Evolutionary conservation across 2,329 filamentous ascomycete genomes (phyloP).

Genomic region (Alternaria triticina): DNA sequence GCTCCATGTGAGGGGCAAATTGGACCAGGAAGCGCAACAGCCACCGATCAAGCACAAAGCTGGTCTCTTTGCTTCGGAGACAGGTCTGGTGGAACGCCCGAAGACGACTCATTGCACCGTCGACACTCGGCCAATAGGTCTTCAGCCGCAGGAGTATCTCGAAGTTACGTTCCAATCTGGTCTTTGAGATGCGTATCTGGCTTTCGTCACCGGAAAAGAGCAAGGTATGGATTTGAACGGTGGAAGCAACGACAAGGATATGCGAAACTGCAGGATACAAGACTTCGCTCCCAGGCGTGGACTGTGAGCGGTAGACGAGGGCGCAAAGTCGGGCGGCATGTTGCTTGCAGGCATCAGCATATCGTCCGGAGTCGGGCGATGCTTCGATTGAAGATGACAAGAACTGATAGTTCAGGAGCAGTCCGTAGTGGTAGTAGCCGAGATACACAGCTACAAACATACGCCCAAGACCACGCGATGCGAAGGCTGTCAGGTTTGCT

Average conservation of each 20-base stretch:
- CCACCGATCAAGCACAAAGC: slow-evolving; percentile 34
- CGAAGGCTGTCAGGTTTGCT: slow-evolving; percentile 28
- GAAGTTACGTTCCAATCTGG: slow-evolving; percentile 32
- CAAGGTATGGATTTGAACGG: slow-evolving; percentile 30
- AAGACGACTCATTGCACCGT: slow-evolving; percentile 32
- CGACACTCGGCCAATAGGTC: slow-evolving; percentile 32
- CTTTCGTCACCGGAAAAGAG: slow-evolving; percentile 29
- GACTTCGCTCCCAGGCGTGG: slow-evolving; percentile 27
- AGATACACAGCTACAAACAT: slow-evolving; percentile 33
- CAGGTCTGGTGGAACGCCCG: slow-evolving; percentile 35
- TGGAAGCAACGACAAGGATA: slow-evolving; percentile 32
- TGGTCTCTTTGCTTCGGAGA: slow-evolving; percentile 33
- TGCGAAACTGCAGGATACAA: slow-evolving; percentile 32
- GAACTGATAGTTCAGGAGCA: slow-evolving; percentile 33
- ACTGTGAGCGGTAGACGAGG: slow-evolving; percentile 29
- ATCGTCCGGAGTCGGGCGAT: slow-evolving; percentile 15
- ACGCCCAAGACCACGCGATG: slow-evolving; percentile 26
- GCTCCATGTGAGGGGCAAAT: slow-evolving; percentile 35
- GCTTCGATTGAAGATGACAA: slow-evolving; percentile 22
- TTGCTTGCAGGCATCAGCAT: slow-evolving; percentile 31
- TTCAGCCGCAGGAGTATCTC: slow-evolving; percentile 28
- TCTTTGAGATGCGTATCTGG: slow-evolving; percentile 28
- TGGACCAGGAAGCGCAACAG: slow-evolving; percentile 32
- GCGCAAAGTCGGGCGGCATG: slow-evolving; percentile 30
- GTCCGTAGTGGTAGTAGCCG: slow-evolving; percentile 33